A percentile compares a stretch with the other conserved stretches of the same genome.
These are phyloP conservation scores for Globisporangium barbulae DNA, from an alignment of 352 stramenopile genomes.

Conservation along the genomic window DNA sequence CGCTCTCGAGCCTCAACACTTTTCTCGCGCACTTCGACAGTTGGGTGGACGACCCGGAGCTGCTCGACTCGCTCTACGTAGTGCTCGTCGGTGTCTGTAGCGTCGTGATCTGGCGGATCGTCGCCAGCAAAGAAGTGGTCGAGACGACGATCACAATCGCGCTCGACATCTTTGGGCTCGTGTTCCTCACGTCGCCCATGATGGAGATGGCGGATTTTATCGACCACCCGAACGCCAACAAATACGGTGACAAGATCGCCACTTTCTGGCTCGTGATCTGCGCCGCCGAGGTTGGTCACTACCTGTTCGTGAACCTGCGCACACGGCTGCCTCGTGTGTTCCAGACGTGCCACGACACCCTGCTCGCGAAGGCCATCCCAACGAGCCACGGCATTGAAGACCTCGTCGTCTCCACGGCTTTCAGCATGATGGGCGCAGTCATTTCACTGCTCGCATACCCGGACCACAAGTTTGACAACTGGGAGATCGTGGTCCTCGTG, in stretches of 20 bases:
- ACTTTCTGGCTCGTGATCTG: conserved; percentile 51
- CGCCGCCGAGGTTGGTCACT: conserved; percentile 31
- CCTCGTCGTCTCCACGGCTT: conserved; percentile 22
- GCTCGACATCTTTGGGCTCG: conserved; percentile 51
- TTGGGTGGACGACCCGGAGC: conserved; percentile 31
- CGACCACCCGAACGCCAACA: conserved; percentile 33
- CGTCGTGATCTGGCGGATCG: conserved; percentile 55
- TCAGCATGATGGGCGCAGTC: conserved; percentile 18
- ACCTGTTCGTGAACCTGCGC: conserved; percentile 18
- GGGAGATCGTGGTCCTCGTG: conserved; percentile 35
- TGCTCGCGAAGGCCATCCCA: neutral
- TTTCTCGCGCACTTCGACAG: conserved; percentile 51
- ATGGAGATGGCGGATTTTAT: conserved; percentile 61
- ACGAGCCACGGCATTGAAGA: conserved; percentile 6
- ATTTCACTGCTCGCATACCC: conserved; percentile 22
- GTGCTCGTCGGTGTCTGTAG: conserved; percentile 39
- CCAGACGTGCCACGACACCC: neutral
- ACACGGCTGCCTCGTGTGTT: neutral
- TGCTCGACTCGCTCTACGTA: conserved; percentile 65
- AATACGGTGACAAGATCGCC: conserved; percentile 32
- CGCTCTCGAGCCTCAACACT: conserved; percentile 53
- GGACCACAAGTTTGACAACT: conserved; percentile 18
- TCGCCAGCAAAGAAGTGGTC: conserved; percentile 51
- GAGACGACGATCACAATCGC: conserved; percentile 49
- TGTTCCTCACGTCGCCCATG: conserved; percentile 58